Conservation (phyloP, 2,329 filamentous ascomycete species). For the Pseudocercospora fijiensis region DNA sequence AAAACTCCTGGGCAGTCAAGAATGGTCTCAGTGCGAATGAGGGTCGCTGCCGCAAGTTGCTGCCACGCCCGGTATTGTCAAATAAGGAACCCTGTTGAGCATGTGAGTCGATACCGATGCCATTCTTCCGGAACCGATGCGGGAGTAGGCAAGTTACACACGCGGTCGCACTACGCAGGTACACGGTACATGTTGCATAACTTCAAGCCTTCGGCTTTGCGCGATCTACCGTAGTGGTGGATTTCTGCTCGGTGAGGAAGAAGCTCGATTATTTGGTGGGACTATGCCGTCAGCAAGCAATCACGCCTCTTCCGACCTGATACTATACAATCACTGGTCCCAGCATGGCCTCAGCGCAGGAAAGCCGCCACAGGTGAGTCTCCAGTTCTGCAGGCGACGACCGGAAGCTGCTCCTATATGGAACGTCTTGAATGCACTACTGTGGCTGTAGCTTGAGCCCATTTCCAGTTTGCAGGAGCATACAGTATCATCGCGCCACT, state of each 20-base stretch:
- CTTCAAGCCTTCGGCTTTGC: neutral
- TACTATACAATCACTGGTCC: neutral
- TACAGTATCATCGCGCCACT: neutral
- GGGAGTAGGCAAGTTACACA: neutral
- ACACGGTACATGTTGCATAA: neutral
- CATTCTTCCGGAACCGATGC: neutral
- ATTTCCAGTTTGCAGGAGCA: neutral
- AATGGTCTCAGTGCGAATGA: neutral
- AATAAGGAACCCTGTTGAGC: neutral
- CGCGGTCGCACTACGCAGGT: neutral
- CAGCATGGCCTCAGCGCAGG: neutral
- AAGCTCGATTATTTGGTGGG: neutral
- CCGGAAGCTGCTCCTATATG: neutral
- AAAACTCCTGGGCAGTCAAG: neutral
- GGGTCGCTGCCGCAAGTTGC: neutral
- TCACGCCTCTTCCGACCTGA: neutral
- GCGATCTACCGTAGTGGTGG: neutral
- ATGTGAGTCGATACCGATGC: neutral
- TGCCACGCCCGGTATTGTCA: neutral
- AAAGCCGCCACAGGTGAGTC: neutral
- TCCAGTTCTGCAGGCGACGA: neutral
- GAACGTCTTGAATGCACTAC: neutral
- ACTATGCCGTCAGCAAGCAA: neutral
- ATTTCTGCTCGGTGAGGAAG: neutral
- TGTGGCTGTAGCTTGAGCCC: neutral